Conservation (phyloP, 225 moss, liverwort and hornwort species). For the Neckera pumila region DNA sequence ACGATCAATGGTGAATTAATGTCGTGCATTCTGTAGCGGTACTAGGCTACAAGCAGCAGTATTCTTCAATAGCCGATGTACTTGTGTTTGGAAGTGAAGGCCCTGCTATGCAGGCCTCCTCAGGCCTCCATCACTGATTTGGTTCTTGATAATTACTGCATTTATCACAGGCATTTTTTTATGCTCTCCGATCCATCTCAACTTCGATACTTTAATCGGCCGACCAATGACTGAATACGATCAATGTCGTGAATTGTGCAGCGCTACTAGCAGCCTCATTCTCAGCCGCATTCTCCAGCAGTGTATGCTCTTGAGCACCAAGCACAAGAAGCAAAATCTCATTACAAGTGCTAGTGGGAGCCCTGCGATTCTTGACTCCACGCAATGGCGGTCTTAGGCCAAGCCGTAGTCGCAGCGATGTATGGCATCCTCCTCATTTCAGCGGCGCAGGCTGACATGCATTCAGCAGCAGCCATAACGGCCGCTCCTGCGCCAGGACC, state of each 20-base stretch:
- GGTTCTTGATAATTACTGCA: background rate
- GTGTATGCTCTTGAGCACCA: background rate
- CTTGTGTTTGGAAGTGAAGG: background rate
- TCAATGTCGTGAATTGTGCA: background rate
- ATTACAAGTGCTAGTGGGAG: background rate
- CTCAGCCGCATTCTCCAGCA: background rate
- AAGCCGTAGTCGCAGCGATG: background rate
- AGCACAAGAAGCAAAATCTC: background rate
- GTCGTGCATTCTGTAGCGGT: background rate
- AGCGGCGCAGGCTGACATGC: background rate
- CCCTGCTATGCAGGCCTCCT: no score
- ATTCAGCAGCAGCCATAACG: background rate
- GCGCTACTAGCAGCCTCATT: background rate
- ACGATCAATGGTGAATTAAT: background rate
- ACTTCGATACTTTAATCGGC: background rate
- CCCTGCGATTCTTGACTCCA: background rate
- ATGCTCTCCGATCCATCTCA: background rate
- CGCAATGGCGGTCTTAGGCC: constrained; percentile 1
- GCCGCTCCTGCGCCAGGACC: constrained; percentile 6
- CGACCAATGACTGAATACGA: background rate
- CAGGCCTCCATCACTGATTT: background rate
- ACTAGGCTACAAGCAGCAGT: background rate
- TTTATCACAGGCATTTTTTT: background rate
- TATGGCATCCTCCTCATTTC: background rate
- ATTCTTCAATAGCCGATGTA: background rate